Percentiles rank a stretch among this genome's conserved stretches.
Evolutionary conservation across 768 basidiomycete species (phyloP).

Genomic region (Strobilomyces echinocephalus): DNA sequence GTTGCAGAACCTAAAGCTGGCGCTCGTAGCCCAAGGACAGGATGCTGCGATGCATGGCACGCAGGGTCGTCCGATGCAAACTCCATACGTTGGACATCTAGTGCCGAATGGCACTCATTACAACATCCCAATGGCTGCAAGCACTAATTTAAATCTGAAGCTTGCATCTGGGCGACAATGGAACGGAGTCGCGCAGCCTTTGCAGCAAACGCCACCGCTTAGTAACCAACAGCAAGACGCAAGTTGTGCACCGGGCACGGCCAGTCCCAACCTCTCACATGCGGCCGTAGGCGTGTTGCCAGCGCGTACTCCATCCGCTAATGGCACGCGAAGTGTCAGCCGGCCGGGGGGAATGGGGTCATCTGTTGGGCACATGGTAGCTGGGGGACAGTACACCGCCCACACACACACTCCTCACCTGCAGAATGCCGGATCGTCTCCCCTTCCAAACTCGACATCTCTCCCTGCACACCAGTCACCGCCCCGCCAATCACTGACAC

Average conservation of each 20-base stretch:
- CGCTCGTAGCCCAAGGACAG: conserved; percentile 40
- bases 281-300: conserved; percentile 36
- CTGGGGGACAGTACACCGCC: conserved; percentile 39
- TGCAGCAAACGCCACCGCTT: conserved; percentile 23
- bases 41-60: conserved; percentile 34
- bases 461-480: conserved; percentile 40
- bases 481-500: conserved; percentile 45
- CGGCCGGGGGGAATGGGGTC: conserved; percentile 24
- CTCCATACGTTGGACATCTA: conserved; percentile 28
- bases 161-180: conserved; percentile 38
- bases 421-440: conserved; percentile 42
- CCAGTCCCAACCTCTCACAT: conserved; percentile 34
- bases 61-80: conserved; percentile 35
- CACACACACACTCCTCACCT: conserved; percentile 48
- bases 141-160: conserved; percentile 33
- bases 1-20: conserved; percentile 55
- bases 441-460: conserved; percentile 41
- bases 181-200: conserved; percentile 25
- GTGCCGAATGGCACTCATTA: conserved; percentile 28
- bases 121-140: conserved; percentile 24
- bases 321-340: conserved; percentile 46
- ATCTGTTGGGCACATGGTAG: conserved; percentile 27
- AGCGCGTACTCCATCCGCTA: conserved; percentile 50
- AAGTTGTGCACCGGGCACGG: conserved; percentile 25
- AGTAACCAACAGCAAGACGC: conserved; percentile 22